Evolutionary conservation across 2,329 filamentous ascomycete genomes (phyloP).

Genomic region (Colletotrichum orbiculare): DNA sequence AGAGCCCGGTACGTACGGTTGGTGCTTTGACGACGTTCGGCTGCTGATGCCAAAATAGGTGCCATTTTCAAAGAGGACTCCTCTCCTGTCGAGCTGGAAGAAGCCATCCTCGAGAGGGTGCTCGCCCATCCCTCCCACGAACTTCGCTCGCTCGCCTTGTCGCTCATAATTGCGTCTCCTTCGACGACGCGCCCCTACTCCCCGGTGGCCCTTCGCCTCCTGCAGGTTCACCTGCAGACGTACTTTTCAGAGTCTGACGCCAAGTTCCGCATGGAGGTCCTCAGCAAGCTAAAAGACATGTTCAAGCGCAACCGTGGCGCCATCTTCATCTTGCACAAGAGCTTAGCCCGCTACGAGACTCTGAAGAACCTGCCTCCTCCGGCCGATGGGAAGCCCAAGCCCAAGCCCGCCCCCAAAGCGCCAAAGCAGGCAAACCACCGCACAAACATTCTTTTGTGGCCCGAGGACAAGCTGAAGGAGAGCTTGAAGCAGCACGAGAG

Average conservation of each 20-base stretch:
- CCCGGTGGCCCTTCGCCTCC: slow-evolving; percentile 66
- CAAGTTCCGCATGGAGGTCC: slow-evolving; percentile 84
- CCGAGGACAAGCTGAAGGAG: slow-evolving; percentile 49
- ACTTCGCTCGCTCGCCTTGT: slow-evolving; percentile 83
- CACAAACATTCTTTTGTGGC: slow-evolving; percentile 51
- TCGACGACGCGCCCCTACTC: slow-evolving; percentile 81
- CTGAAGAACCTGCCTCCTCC: slow-evolving; percentile 15
- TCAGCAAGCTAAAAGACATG: slow-evolving; percentile 79
- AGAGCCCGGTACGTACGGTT: slow-evolving; percentile 64
- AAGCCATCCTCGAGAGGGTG: slow-evolving; percentile 61
- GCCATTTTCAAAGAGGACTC: slow-evolving; percentile 24
- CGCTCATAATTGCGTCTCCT: slow-evolving; percentile 80
- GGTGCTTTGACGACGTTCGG: slow-evolving; percentile 11
- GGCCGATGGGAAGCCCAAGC: slow-evolving; percentile 21
- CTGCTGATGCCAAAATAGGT: slow-evolving; percentile 2
- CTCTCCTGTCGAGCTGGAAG: slow-evolving; percentile 49
- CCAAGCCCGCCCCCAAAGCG: slow-evolving; percentile 21
- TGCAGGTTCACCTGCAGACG: slow-evolving; percentile 74
- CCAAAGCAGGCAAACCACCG: slow-evolving; percentile 42
- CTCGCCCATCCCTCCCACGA: slow-evolving; percentile 68
- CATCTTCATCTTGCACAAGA: slow-evolving; percentile 64
- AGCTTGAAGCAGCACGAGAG: slow-evolving; percentile 63
- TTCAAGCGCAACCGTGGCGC: slow-evolving; percentile 79
- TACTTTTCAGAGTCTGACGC: slow-evolving; percentile 88
- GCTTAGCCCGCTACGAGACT: slow-evolving; percentile 44